Evolutionary conservation across 352 stramenopile species (phyloP).

Genomic region (Pythium phragmitis): DNA sequence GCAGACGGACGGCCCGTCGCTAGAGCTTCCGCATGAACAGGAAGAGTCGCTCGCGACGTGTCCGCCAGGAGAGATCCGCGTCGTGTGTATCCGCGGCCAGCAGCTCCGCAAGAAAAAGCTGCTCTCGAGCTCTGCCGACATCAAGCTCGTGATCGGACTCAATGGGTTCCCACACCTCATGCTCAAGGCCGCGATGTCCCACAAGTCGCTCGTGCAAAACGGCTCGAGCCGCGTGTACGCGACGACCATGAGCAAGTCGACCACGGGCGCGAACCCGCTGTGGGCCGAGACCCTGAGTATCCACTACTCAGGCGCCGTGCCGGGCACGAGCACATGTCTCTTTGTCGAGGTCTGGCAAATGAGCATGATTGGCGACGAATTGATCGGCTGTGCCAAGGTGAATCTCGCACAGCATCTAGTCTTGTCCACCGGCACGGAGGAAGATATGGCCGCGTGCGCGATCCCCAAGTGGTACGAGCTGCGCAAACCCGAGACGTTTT

Average conservation of each 20-base stretch:
- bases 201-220: constrained; percentile 47
- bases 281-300: constrained; percentile 81
- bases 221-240: constrained; percentile 66
- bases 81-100: constrained; percentile 76
- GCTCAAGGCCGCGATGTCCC: constrained; percentile 36
- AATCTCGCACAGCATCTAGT: constrained; percentile 74
- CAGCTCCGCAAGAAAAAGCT: constrained; percentile 51
- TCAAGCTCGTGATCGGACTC: constrained; percentile 69
- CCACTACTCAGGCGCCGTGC: constrained; percentile 74
- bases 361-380: constrained; percentile 76
- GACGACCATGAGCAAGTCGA: constrained; percentile 57
- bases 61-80: constrained; percentile 75
- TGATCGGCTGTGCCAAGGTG: constrained; percentile 73
- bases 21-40: constrained; percentile 64
- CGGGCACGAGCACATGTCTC: constrained; percentile 67
- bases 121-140: constrained; percentile 37
- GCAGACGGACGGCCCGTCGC: constrained; percentile 51
- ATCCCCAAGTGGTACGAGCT: constrained; percentile 82
- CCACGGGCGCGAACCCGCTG: constrained; percentile 48
- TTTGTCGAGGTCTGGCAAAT: constrained; percentile 79
- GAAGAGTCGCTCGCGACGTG: constrained; percentile 58
- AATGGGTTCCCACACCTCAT: constrained; percentile 73
- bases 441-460: constrained; percentile 65
- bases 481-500: constrained; percentile 50
- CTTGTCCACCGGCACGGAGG: constrained; percentile 54